Evolutionary conservation across 106 monocot genomes (phyloP).

Genomic region (Dendrobium nobile): DNA sequence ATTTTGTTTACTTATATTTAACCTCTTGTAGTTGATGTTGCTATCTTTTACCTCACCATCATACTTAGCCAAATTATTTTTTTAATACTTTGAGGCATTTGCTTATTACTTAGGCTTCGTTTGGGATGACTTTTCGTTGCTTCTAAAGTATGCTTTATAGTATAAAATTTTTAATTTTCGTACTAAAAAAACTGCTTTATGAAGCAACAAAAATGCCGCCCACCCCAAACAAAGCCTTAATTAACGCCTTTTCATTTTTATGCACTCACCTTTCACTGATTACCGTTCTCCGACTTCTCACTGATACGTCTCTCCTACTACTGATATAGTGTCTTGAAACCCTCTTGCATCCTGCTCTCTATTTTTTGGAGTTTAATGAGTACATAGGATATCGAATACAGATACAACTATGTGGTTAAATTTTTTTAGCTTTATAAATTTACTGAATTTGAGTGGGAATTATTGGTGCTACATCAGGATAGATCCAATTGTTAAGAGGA

Average conservation of each 20-base stretch:
- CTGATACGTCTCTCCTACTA: too few species aligned
- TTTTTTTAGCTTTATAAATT: neutral
- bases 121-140: too few species aligned
- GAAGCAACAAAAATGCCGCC: too few species aligned
- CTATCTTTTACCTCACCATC: neutral
- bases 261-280: neutral
- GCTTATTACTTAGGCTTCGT: too few species aligned
- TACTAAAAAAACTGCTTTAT: too few species aligned
- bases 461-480: neutral
- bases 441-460: neutral
- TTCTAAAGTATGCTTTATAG: too few species aligned
- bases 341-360: neutral
- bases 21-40: neutral
- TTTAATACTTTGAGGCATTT: too few species aligned
- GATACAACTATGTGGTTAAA: neutral
- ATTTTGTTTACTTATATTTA: neutral
- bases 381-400: neutral
- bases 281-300: too few species aligned
- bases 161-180: too few species aligned
- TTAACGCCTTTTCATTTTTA: neutral
- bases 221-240: too few species aligned
- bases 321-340: neutral
- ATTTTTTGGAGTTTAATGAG: neutral
- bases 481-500: neutral
- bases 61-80: neutral